Evolutionary conservation across 768 basidiomycete species (phyloP).

Genomic region (Collybia sordida): DNA sequence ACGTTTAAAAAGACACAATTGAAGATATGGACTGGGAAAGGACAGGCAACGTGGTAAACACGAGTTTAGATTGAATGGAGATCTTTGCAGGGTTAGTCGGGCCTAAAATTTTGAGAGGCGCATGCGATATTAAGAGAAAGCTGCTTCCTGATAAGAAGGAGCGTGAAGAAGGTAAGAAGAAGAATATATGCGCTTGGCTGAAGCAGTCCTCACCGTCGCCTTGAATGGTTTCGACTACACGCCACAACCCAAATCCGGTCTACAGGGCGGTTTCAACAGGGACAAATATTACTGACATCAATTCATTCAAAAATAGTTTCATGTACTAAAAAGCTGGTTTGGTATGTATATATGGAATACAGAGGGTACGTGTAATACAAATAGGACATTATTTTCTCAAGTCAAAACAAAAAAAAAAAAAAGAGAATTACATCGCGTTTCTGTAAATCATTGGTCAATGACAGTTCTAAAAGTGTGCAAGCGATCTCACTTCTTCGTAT

Average conservation of each 20-base stretch:
- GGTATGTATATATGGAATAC: conserved; percentile 3
- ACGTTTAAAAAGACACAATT: conserved; percentile 49
- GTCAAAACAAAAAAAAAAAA: no score
- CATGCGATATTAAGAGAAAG: conserved; percentile 10
- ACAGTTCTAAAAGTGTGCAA: conserved; percentile 1
- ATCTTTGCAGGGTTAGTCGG: conserved; percentile 25
- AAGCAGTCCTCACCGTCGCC: background rate
- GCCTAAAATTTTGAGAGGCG: conserved; percentile 8
- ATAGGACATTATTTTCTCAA: background rate
- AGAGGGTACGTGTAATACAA: conserved; percentile 1
- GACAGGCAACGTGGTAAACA: conserved; percentile 74
- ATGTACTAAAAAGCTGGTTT: no score
- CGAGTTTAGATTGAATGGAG: conserved; percentile 48
- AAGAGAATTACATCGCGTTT: conserved; percentile 29
- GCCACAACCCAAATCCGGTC: conserved; percentile 4
- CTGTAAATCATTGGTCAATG: conserved; percentile 7
- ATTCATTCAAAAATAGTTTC: no score
- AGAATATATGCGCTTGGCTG: background rate
- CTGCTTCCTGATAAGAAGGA: background rate
- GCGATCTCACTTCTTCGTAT: conserved; percentile 72
- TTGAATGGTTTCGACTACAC: background rate
- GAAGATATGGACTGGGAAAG: conserved; percentile 35
- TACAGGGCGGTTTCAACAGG: background rate
- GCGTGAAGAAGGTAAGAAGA: conserved; percentile 1
- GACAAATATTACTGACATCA: conserved; percentile 1